phyloP scores from a whole-genome alignment of 2,329 filamentous ascomycete genomes.

The Curvularia sp. region DNA sequence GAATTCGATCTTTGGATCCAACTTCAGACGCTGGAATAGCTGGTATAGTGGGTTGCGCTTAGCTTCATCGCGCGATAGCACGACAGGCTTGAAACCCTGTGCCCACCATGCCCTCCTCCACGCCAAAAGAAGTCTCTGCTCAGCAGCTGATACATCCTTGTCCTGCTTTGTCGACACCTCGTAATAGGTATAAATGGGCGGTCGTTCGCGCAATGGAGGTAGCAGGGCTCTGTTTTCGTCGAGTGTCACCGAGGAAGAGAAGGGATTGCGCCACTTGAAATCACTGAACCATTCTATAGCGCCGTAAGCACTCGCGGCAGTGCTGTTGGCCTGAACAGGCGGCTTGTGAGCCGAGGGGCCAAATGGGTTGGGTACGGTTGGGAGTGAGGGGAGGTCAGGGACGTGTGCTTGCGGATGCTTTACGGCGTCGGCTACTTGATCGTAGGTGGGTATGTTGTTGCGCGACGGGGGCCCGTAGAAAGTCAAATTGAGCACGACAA shows the following conservation, averaged over 20 bases:
- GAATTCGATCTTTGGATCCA: conserved; percentile 53
- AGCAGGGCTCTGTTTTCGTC: conserved; percentile 86
- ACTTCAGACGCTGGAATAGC: conserved; percentile 64
- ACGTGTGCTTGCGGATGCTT: conserved; percentile 49
- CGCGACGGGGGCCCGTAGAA: conserved; percentile 49
- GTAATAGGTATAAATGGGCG: conserved; percentile 90
- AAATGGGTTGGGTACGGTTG: conserved; percentile 67
- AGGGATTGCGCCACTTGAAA: conserved; percentile 90
- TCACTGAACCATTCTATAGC: conserved; percentile 86
- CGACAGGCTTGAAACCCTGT: conserved; percentile 84
- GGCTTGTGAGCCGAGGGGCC: conserved; percentile 72
- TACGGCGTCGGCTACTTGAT: conserved; percentile 48
- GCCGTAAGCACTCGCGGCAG: conserved; percentile 61
- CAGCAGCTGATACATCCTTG: conserved; percentile 70
- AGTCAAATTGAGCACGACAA: conserved; percentile 43
- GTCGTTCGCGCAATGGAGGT: conserved; percentile 74
- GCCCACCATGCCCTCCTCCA: conserved; percentile 98
- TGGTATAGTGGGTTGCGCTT: conserved; percentile 82
- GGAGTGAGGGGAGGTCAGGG: conserved; percentile 42
- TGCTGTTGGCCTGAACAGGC: conserved; percentile 80
- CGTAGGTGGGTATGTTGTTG: conserved; percentile 48
- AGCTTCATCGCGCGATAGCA: conserved; percentile 80
- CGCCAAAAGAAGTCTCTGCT: conserved; percentile 79
- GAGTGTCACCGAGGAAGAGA: conserved; percentile 79
- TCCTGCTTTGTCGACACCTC: conserved; percentile 72